Conservation (phyloP, 495 filamentous ascomycete genomes). For the Penicillium paradoxum region DNA sequence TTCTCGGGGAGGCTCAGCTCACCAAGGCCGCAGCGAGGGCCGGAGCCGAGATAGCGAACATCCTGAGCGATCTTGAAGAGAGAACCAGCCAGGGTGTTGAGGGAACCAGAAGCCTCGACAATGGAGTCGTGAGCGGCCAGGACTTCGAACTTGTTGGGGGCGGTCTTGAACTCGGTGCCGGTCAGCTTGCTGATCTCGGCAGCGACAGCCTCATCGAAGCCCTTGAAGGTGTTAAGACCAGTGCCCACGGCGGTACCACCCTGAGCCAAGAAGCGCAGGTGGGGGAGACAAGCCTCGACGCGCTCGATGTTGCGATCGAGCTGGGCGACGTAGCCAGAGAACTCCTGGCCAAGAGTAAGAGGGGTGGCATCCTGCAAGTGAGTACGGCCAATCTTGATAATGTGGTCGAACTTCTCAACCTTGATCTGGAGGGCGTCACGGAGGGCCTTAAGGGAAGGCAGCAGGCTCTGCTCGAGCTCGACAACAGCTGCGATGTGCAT, state of each 20-base stretch:
- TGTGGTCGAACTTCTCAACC: conserved; percentile 79
- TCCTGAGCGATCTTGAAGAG: conserved; percentile 99
- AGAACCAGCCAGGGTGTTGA: conserved; percentile 89
- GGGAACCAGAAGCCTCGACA: conserved; percentile 84
- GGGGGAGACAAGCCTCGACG: conserved; percentile 74
- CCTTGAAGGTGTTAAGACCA: conserved; percentile 94
- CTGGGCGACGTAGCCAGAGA: conserved; percentile 95
- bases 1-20: conserved; percentile 94
- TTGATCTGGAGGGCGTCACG: conserved; percentile 80
- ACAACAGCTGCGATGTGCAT: conserved; percentile 99
- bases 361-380: conserved; percentile 98
- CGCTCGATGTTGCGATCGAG: conserved; percentile 86
- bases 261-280: conserved; percentile 83
- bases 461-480: conserved; percentile 79
- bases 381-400: conserved; percentile 99
- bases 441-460: conserved; percentile 77
- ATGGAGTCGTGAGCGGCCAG: conserved; percentile 96
- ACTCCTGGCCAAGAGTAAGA: conserved; percentile 93
- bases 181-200: conserved; percentile 87
- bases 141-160: conserved; percentile 98
- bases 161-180: conserved; percentile 87
- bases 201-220: conserved; percentile 90
- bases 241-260: conserved; percentile 97
- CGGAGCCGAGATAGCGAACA: conserved; percentile 92
- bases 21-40: conserved; percentile 90